Base-by-base conservation (phyloP, 768 basidiomycete genomes). In the Rhizopogon salebrosus region DNA sequence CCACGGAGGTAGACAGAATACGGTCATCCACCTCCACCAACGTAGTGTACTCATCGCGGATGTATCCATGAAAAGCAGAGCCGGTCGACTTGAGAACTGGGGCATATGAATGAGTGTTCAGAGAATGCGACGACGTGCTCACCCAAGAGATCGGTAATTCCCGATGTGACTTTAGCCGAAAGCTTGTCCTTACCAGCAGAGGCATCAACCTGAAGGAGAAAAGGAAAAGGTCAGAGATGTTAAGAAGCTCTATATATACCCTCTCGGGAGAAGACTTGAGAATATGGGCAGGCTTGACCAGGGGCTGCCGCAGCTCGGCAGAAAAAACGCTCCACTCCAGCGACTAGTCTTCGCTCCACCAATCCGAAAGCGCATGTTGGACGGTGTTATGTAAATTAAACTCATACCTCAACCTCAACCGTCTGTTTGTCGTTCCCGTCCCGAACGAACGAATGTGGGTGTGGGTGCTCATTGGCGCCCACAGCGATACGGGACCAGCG, bases 361-460 rank as follows among this genome's bases (percentile, higher is more conserved):
- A 24, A 10, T n/a, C 36, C n/a, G 27, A 16, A 41, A 53, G 29
- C 40, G 39, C 31, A 13, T 13, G 9, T 29, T 14, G 10, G 4
- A 27, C 16, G 18, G 13, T 13, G 3, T 39, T 18, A n/a, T n/a
- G n/a, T n/a, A 27, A 24, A 57, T 51, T 40, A 51, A 16, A 8
- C 20, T 66, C 71, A 50, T 48, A 85, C 81, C 67, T 80, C 77
- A 13, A 77, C 82, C 18, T 80, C 79, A 6, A 84, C 77, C 29
- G 85, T 64, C 4, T 83, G 77, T 74, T 89, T 95, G 65, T 98
- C 95, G 3, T 94, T 91, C 1, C 95, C 95, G 60, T 98, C 92
- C 22, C 95, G 76, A 52, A 79, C 75, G 69, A 95, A 98, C 14
- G 92, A 81, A 65, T 95, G 91, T 6, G 80, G 66, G 66, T 98